phyloP scores from a whole-genome alignment of 2,329 filamentous ascomycete genomes.

The Fusarium sp. region DNA sequence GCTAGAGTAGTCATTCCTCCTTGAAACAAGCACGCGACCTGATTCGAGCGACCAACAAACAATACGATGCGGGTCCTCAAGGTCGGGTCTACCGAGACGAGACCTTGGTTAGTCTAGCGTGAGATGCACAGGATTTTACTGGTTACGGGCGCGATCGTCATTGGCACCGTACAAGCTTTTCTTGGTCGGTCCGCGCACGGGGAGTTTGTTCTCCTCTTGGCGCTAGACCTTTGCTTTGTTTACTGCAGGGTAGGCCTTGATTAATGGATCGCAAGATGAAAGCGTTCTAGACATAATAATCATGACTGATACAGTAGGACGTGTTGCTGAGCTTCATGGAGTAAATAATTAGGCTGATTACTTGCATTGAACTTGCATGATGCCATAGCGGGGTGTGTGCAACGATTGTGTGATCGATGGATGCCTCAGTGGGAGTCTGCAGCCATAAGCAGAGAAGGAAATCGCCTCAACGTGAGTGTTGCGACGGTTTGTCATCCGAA shows the following conservation, averaged over 20 bases:
- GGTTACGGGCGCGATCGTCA: constrained; percentile 3
- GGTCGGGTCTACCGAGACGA: constrained; percentile 23
- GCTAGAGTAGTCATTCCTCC: constrained; percentile 1
- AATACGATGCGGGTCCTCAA: not conserved
- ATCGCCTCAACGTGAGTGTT: too few relatives aligned
- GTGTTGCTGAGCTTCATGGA: not conserved
- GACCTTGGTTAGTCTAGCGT: not conserved
- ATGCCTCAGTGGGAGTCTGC: too few relatives aligned
- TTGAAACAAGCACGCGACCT: constrained; percentile 35
- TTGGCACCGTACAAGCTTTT: constrained; percentile 24
- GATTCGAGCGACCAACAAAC: constrained; percentile 6
- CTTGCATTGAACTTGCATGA: not conserved
- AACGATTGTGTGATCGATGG: too few relatives aligned
- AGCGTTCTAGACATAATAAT: not conserved
- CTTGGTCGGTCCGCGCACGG: not conserved
- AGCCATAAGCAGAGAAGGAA: too few relatives aligned
- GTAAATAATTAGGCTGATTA: not conserved
- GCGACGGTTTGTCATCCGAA: too few relatives aligned
- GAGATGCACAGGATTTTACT: not conserved
- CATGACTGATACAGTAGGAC: not conserved
- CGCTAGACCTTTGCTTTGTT: not conserved
- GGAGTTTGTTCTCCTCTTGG: not conserved
- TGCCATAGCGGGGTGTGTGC: not conserved
- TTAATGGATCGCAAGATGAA: not conserved
- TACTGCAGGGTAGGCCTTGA: constrained; percentile 3